Evolutionary conservation across 2,329 filamentous ascomycete genomes (phyloP), one percentile per base, ranked within the genome.

Genomic region (Fusarium fujikuroi): DNA sequence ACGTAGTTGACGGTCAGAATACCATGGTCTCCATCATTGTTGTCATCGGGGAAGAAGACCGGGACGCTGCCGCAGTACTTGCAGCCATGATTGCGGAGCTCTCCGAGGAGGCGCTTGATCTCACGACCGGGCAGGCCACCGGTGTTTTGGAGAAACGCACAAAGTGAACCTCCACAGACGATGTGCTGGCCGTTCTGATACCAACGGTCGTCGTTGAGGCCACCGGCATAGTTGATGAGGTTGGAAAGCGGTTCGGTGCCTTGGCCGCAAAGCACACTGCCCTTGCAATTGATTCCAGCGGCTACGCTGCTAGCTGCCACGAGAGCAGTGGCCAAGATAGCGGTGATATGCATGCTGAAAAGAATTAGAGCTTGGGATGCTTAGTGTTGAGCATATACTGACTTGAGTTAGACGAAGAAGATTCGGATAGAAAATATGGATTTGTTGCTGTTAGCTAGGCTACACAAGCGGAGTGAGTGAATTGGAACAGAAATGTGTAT

Each of bases 11-110:
- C 18, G 18, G 56, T 47, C 3, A 59, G 9, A 21, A 60, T 37
- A 53, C 72, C 63, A 54, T 70, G 32, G 64, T 62, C 18, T 25
- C 30, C 25, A 28, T 23, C n/a, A 23, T 40, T 37, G 19, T 59
- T 59, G 16, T 49, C 32, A 15, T 28, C 10, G 0, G 43, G 34
- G 16, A 28, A 49, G 56, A 59, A 59, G 23, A 28, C 56, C 7
- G 42, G 30, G 21, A 59, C 34, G 15, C 42, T 47, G n/a, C 56
- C 43, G 3, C 43, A 49, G 7, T 30, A 12, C 16, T 36, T 37
- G 32, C 56, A 59, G 9, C 43, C 42, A 36, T 59, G 56, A 23
- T 59, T 37, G 5, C 18, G n/a, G 15, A 49, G 42, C 10, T 59
- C 43, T 30, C 23, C 15, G 7, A 59, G 43, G 14, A 59, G 56